Percentiles rank a stretch among this genome's conserved stretches.
These are phyloP conservation scores for Lasiodiplodia hormozganensis DNA, from an alignment of 2,329 filamentous ascomycete genomes.

Conservation along the genomic window DNA sequence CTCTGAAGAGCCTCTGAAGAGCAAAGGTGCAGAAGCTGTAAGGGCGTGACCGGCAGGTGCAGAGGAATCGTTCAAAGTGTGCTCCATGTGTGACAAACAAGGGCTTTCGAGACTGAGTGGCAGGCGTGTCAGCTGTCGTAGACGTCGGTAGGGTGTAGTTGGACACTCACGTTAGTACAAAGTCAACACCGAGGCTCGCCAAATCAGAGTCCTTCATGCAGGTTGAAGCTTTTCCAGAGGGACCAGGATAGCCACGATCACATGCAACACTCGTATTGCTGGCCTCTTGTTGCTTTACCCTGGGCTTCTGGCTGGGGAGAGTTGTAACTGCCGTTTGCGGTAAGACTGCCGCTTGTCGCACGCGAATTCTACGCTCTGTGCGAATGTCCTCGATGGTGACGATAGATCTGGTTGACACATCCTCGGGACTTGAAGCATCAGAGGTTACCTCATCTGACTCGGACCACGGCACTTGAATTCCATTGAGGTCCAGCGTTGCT, in stretches of 20 bases:
- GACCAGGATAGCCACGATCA: background rate
- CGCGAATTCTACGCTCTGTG: background rate
- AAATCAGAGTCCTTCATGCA: background rate
- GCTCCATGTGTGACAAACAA: background rate
- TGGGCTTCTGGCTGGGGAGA: background rate
- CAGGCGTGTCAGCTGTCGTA: background rate
- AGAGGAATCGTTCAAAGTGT: conserved; percentile 30
- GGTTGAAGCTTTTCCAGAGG: background rate
- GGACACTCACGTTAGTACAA: background rate
- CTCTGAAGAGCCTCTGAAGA: conserved; percentile 35
- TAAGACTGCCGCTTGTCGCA: background rate
- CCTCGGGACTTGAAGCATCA: background rate
- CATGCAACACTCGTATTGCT: background rate
- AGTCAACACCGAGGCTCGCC: background rate
- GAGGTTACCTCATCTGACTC: background rate
- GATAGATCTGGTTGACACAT: background rate
- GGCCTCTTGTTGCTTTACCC: background rate
- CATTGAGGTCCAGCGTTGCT: conserved; percentile 33
- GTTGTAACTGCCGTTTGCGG: background rate
- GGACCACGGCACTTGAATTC: background rate
- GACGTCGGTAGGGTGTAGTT: too few relatives aligned
- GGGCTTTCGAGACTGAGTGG: background rate
- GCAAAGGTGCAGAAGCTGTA: conserved; percentile 39
- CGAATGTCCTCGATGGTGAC: background rate
- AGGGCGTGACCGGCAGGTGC: conserved; percentile 40